Conservation (phyloP, 2,329 filamentous ascomycete species). For the Cladophialophora bantiana region DNA sequence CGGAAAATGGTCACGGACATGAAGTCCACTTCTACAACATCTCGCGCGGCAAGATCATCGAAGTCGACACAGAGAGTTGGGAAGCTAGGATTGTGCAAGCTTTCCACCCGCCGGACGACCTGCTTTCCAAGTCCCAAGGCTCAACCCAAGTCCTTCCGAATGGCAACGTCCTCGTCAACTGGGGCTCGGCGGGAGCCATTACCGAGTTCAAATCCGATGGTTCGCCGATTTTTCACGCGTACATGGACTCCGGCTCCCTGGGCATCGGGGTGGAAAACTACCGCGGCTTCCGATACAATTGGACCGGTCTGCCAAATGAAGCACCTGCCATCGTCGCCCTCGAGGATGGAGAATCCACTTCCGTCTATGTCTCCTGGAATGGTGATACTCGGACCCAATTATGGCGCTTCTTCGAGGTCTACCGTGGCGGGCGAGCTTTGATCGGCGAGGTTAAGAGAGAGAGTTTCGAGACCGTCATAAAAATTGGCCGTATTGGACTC, state of each 20-base stretch:
- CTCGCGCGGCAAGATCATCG: constrained; percentile 55
- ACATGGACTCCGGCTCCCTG: constrained; percentile 46
- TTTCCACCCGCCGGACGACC: constrained; percentile 57
- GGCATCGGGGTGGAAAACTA: constrained; percentile 48
- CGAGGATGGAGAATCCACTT: constrained; percentile 43
- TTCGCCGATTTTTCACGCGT: constrained; percentile 45
- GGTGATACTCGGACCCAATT: constrained; percentile 56
- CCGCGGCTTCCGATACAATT: constrained; percentile 50
- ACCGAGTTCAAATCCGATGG: constrained; percentile 49
- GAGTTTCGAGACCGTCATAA: constrained; percentile 44
- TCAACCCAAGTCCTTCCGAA: constrained; percentile 62
- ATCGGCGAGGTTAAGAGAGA: constrained; percentile 42
- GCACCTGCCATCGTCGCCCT: constrained; percentile 49
- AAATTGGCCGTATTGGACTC: constrained; percentile 40
- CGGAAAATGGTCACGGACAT: constrained; percentile 49
- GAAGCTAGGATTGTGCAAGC: constrained; percentile 56
- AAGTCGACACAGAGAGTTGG: constrained; percentile 52
- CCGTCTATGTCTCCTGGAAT: constrained; percentile 64
- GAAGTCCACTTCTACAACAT: constrained; percentile 50
- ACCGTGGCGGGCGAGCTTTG: constrained; percentile 16
- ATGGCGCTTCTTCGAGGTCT: constrained; percentile 59
- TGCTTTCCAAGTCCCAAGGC: constrained; percentile 60
- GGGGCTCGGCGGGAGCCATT: constrained; percentile 60
- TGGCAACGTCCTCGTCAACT: constrained; percentile 63
- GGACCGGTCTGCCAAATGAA: constrained; percentile 49